Conservation (phyloP, 1,139 yeast genomes). For the Candida sanyaensis region DNA sequence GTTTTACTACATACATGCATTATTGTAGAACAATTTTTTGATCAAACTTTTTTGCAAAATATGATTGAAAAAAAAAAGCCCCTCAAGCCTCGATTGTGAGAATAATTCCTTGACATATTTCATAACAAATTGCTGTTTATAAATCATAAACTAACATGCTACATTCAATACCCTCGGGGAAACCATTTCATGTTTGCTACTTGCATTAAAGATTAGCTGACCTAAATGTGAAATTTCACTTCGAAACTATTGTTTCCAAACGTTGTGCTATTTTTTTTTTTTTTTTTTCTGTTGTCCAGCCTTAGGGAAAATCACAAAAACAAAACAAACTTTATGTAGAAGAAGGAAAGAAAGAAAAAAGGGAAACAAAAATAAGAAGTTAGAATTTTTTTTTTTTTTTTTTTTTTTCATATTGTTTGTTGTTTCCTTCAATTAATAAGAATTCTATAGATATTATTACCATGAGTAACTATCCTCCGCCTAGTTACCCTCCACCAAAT, state of each 20-base stretch:
- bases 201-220: background rate
- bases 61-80: background rate
- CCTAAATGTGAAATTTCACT: background rate
- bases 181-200: background rate
- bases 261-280: background rate
- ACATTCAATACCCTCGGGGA: background rate
- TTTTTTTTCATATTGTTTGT: background rate
- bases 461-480: conserved; percentile 9
- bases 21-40: background rate
- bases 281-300: background rate
- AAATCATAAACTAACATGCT: too few species aligned
- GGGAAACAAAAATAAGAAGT: background rate
- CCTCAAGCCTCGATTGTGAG: too few species aligned
- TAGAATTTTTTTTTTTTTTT: background rate
- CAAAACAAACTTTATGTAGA: background rate
- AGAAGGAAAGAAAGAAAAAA: background rate
- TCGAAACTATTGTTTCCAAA: background rate
- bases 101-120: background rate
- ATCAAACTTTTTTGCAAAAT: background rate
- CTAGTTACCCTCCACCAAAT: conserved; percentile 8
- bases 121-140: background rate
- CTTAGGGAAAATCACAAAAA: background rate
- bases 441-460: background rate
- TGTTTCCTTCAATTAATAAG: background rate
- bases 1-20: background rate